Evolutionary conservation across 2,329 filamentous ascomycete species (phyloP), one percentile per base, ranked within the genome.

Genomic region (Colletotrichum lini): DNA sequence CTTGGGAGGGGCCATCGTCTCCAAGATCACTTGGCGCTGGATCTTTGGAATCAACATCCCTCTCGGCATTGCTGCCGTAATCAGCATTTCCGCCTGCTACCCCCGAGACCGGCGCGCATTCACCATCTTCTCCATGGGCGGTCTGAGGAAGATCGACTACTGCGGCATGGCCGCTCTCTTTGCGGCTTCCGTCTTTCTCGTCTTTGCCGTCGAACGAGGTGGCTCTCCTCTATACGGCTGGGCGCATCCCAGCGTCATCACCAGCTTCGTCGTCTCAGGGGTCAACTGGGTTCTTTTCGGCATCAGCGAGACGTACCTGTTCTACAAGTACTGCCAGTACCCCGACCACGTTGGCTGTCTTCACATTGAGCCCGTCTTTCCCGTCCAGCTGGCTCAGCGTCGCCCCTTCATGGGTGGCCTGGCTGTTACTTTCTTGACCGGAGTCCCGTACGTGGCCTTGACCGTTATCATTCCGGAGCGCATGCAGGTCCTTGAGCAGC

Each of bases 11-110:
- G 80, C 84, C 3, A 86, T 91, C 26, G 85, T 87, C 1, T 82
- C 86, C n/a, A 79, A 83, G 2, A 83, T 84, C 21, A 83, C 82
- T 53, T 91, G 89, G 89, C 82, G 86, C 61, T 89, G 88, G 82
- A 83, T 91, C 49, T 91, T 91, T 77, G 87, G 88, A 77, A 86
- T 91, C 77, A 91, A 91, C 88, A 81, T 88, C 26, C 87, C 87
- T 0, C 84, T 86, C 73, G 86, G 86, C 1, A 75, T 84, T 2
- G 74, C 84, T 13, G 82, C 85, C 4, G 81, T 88, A n/a, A 74
- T 83, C 18, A 82, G 81, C 5, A 82, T 89, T 3, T 81, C 84
- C n/a, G 80, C 83, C 64, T 80, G 83, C 52, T 87, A 85, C 82
- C 85, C 85, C 0, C 77, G 78, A 5, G 80, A 82, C 57, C 74